Base-by-base conservation (phyloP, 352 stramenopile genomes). In the Elongisporangium undulatum region DNA sequence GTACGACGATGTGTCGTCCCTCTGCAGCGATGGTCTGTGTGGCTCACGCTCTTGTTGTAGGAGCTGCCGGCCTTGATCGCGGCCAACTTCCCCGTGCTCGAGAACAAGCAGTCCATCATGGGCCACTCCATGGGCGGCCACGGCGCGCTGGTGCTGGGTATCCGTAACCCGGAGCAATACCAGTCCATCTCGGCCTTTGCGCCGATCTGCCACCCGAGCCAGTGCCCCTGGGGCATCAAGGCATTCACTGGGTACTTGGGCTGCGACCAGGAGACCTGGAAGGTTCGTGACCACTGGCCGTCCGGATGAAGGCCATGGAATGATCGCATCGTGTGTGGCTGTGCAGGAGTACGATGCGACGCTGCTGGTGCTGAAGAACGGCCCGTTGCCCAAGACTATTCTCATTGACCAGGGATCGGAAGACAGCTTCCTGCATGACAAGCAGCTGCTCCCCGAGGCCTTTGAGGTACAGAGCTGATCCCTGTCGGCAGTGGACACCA, bases 51-150 rank as follows among this genome's bases (percentile, higher is more conserved):
- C 48, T 19, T 52, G 49, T n/a, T 39, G 20, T 50, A 73, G 68
- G 97, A 99, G 67, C 74, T 99, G 26, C 96, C 95, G 2, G 64
- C 68, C 48, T 77, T 99, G 15, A 71, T 99, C 19, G 69, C 79
- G 38, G 71, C 80, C 34, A 82, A 98, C 57, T 97, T 98, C 61
- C 83, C 82, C 0, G 62, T 92, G 13, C 59, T 91, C 5, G 76
- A 96, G 57, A 87, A 93, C 56, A 85, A 87, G 53, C 73, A 87
- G 58, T 91, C 89, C 5, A 97, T 99, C 59, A 95, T 85, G 66
- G 97, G 97, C 19, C 97, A 99, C 85, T 97, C 85, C 7, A 99
- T 99, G 96, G 96, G 96, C 55, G 97, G 97, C 41, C 97, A 99
- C 72, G 97, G 97, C 39, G 95, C 97, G 4, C 74, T 99, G 13